Evolutionary conservation across 441 rosid genomes (phyloP).

Genomic region (Pelargonium exstipulatum): DNA sequence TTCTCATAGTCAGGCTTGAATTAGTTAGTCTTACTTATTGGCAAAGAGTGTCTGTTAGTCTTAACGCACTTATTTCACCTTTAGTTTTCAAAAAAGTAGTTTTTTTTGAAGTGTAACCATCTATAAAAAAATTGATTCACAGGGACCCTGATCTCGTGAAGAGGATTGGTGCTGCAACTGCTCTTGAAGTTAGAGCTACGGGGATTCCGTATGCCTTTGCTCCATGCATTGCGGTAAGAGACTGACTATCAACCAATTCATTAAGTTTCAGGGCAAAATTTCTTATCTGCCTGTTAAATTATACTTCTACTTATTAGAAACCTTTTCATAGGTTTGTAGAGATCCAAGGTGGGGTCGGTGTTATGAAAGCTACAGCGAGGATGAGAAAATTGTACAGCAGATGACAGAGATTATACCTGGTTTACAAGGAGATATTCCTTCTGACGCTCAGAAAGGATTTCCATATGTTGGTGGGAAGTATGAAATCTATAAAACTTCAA

Average conservation of each 20-base stretch:
- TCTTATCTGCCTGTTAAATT: no score
- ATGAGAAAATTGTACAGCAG: slow-evolving; percentile 47
- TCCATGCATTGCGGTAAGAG: slow-evolving; percentile 61
- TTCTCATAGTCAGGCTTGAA: no score
- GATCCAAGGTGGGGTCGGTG: slow-evolving; percentile 79
- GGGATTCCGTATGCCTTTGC: slow-evolving; percentile 68
- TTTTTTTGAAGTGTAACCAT: no score
- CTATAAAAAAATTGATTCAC: no score
- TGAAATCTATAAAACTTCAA: slow-evolving; percentile 17
- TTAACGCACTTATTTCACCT: no score
- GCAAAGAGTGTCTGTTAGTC: no score
- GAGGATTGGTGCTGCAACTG: slow-evolving; percentile 70
- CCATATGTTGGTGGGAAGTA: slow-evolving; percentile 28
- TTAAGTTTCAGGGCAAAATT: neutral
- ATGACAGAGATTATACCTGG: slow-evolving; percentile 67
- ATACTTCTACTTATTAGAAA: no score
- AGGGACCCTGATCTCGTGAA: slow-evolving; percentile 50
- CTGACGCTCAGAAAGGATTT: slow-evolving; percentile 6
- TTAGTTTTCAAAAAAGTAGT: no score
- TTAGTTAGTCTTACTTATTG: no score
- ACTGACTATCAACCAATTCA: slow-evolving; percentile 1
- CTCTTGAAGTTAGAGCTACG: slow-evolving; percentile 64
- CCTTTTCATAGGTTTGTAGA: slow-evolving; percentile 50
- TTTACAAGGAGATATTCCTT: slow-evolving; percentile 61
- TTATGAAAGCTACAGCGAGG: slow-evolving; percentile 65